Evolutionary conservation across 257 asterid genomes (phyloP).

Genomic region (Nicotiana benthamiana): DNA sequence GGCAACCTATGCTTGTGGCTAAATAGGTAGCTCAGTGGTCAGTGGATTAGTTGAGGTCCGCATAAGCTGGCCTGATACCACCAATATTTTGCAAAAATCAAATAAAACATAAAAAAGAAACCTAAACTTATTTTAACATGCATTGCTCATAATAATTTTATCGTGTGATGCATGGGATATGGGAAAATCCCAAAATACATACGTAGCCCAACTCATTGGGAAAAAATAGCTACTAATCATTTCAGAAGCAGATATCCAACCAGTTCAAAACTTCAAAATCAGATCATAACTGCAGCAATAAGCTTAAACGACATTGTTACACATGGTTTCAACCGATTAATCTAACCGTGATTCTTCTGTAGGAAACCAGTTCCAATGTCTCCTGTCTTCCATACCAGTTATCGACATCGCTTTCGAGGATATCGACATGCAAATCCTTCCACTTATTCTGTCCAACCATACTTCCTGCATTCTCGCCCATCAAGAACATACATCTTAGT

Average conservation of each 20-base stretch:
- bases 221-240: neutral
- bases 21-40: neutral
- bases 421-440: constrained; percentile 78
- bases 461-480: constrained; percentile 47
- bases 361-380: constrained; percentile 94
- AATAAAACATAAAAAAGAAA: neutral
- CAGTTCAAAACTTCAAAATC: neutral
- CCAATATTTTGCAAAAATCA: neutral
- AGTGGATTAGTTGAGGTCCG: neutral
- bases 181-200: neutral
- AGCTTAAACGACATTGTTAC: neutral
- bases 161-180: neutral
- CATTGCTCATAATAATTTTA: neutral
- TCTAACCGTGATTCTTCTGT: constrained; percentile 89
- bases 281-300: neutral
- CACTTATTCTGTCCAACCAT: constrained; percentile 82
- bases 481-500: constrained; percentile 7
- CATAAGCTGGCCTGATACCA: neutral
- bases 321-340: constrained; percentile 1
- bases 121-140: neutral
- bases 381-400: constrained; percentile 88
- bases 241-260: neutral
- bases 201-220: neutral
- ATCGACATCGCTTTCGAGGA: constrained; percentile 82
- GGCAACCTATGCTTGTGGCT: neutral